Conservation (phyloP, 805 yeast genomes). For the Saccharomycopsis sp. region DNA sequence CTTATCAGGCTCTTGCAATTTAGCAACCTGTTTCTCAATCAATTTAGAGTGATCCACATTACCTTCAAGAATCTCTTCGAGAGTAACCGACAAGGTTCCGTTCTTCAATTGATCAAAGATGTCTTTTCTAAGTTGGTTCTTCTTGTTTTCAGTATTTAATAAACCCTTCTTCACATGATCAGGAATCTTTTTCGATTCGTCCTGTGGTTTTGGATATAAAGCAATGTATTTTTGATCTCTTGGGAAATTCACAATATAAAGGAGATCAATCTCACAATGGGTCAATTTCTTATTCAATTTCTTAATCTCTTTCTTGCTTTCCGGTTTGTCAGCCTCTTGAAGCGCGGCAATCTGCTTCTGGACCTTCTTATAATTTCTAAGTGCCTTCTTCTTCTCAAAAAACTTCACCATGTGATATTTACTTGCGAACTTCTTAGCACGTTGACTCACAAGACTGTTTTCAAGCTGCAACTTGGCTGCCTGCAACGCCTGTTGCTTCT, state of each 20-base stretch:
- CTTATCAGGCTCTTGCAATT: slow-evolving; percentile 17
- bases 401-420: slow-evolving; percentile 92
- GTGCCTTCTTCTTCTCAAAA: slow-evolving; percentile 82
- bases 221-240: slow-evolving; percentile 73
- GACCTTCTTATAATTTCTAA: slow-evolving; percentile 53
- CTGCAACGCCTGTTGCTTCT: slow-evolving; percentile 69
- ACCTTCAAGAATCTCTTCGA: slow-evolving; percentile 37
- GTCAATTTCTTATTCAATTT: slow-evolving; percentile 43
- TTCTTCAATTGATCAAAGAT: slow-evolving; percentile 46
- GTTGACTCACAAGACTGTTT: slow-evolving; percentile 38
- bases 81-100: slow-evolving; percentile 51
- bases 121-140: slow-evolving; percentile 44
- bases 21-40: slow-evolving; percentile 11
- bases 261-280: slow-evolving; percentile 61
- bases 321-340: slow-evolving; percentile 28
- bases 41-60: slow-evolving; percentile 22
- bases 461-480: slow-evolving; percentile 56
- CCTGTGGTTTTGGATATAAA: slow-evolving; percentile 49
- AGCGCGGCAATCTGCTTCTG: slow-evolving; percentile 29
- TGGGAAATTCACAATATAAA: slow-evolving; percentile 74
- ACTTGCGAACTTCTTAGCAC: slow-evolving; percentile 48
- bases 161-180: slow-evolving; percentile 33
- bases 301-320: slow-evolving; percentile 28
- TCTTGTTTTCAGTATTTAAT: slow-evolving; percentile 37
- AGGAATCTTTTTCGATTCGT: slow-evolving; percentile 25